Evolutionary conservation across 345 rosid species (phyloP), one percentile per base, ranked within the genome.

Genomic region (Gynandropsis gynandra): DNA sequence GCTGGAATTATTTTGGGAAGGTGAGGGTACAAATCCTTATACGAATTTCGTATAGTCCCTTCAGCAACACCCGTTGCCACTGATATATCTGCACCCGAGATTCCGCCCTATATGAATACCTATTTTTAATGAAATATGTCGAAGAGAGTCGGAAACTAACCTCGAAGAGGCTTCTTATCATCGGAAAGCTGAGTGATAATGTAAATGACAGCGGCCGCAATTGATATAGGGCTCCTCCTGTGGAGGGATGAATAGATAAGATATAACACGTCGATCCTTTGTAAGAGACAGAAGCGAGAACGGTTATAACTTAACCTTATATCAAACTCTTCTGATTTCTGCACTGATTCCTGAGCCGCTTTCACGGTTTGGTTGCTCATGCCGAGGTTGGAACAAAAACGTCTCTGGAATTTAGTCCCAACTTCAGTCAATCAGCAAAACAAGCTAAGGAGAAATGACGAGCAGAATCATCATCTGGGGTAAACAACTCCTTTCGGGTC

Each of bases 181-280:
- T 84, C 95, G 1, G 95, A 83, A 42, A 90, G 92, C 71, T 90
- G 98, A 33, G 95, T 80, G 69, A 87, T 84, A 36, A 90, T 90
- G 66, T 80, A 90, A 53, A 90, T 90, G 39, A 90, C 92, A 12
- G 96, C 98, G 11, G 96, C 96, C 50, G 98, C 98, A 42, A 90
- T 87, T n/a, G 98, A 87, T 74, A 90, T 84, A 33, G 95, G 98
- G 60, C 95, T 90, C 68, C 96, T 81, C 96, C 98, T 90, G 87
- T 72, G 68, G 58, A 40, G 10, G 19, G 19, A 33, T 40, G 20
- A 40, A 46, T 40, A 10, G 29, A 24, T 24, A 24, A 24, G 29
- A 17, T 56, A 36, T 56, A 5, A 16, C 34, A 7, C 9, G 27
- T 41, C 4, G 42, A n/a, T n/a, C n/a, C n/a, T n/a, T n/a, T 54